Evolutionary conservation across 345 rosid genomes (phyloP), one percentile per base, ranked within the genome.

Genomic region (Euphorbia lathyris): DNA sequence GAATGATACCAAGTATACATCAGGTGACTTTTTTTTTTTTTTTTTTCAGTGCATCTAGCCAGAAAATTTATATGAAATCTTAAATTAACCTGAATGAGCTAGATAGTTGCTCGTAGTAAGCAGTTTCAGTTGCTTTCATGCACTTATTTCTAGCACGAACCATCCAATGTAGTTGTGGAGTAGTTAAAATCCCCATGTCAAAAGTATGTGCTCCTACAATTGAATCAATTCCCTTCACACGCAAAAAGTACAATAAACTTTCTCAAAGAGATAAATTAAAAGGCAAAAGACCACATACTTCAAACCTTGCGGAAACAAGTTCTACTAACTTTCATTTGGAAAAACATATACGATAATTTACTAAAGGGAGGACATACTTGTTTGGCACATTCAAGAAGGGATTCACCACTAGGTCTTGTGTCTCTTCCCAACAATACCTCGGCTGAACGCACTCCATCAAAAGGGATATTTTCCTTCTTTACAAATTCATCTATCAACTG

Each of bases 111-210:
- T 83, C 93, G 79, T 84, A 95, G 77, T 95, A 95, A 76, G 83
- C 88, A 47, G 42, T 66, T 78, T 95, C 97, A 19, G 92, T 78
- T 0, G 93, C 96, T 63, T 83, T 80, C 65, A 79, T 65, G 50
- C 86, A 86, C 81, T 83, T 90, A 76, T 90, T 92, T 76, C 84
- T 88, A 68, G 97, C 92, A 70, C 90, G 88, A 66, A 95, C 92
- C 89, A 95, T 87, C 97, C 97, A 90, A 74, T 95, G 99, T 57
- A 92, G 77, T 23, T 95, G 97, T 10, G 99, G 99, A 74, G 97
- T 90, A 0, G 99, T 95, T 73, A 95, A 75, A 74, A 92, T 72
- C 59, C 99, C 99, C 86, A 84, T 67, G 76, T 95, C 91, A 66
- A 63, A 47, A 16, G 81, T 80, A 57, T 72, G 78, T 30, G 97